Base-by-base conservation (phyloP, 768 basidiomycete species). In the Boletus vermiculosoides region DNA sequence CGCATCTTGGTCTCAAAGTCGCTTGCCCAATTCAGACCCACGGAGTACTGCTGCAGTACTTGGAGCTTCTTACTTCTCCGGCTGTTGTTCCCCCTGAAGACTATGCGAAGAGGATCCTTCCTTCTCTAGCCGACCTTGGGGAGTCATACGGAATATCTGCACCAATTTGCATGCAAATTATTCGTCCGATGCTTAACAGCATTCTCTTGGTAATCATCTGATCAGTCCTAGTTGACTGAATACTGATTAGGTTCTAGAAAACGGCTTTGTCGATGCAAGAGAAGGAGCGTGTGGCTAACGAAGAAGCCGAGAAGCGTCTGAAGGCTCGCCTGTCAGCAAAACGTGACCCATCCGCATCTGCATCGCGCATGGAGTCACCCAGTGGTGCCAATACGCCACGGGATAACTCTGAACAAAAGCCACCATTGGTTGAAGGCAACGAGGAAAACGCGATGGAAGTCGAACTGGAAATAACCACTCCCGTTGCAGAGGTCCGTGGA, bases 111-210 rank as follows among this genome's bases (percentile, higher is more conserved):
- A 84, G 81, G 63, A 77, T 92, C 23, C 74, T 95, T 7, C 95
- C 96, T 5, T 75, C 90, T 18, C 75, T 97, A 11, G 73, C 76
- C 2, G 88, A 91, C 30, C 80, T 98, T 10, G 86, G 86, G 51
- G 77, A 81, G 50, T 78, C 80, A 39, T 98, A 89, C 71, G 90
- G 88, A 8, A 84, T 99, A 45, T 84, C 86, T 56, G 84, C 90
- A 37, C 83, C 90, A 13, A 87, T 97, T 54, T 92, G 94, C 52
- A 97, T 98, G 91, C 93, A 95, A 68, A 88, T 98, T 55, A 82
- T 92, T 39, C 84, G 97, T 16, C 94, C 96, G 15, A 86, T 89
- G 52, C 76, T 91, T 44, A 84, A 90, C 60, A 75, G 75, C 10
- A 74, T 78, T 30, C 74, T 91, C 45, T 72, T 90, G 64, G 88